phyloP scores from a whole-genome alignment of 1,284 basidiomycete genomes.

The Apiotrichum mycotoxinovorans region DNA sequence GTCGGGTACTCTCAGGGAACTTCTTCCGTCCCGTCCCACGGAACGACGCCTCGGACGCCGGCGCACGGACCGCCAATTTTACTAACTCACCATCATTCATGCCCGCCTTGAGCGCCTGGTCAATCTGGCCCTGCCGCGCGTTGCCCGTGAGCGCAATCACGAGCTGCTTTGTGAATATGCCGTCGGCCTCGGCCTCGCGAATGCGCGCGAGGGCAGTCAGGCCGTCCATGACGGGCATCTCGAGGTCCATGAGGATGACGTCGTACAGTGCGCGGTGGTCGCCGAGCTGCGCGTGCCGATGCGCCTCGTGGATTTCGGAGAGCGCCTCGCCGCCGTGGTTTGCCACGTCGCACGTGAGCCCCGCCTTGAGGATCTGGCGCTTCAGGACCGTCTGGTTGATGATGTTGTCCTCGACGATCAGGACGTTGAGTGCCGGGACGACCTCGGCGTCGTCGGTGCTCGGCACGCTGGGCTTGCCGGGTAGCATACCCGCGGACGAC shows the following conservation, averaged over 20 bases:
- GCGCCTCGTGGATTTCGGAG: background rate
- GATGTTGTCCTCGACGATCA: constrained; percentile 44
- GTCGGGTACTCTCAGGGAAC: too few species aligned
- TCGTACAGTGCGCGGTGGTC: constrained; percentile 12
- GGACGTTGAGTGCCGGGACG: constrained; percentile 8
- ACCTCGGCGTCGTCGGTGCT: background rate
- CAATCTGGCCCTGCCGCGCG: constrained; percentile 38
- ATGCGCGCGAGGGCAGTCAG: constrained; percentile 40
- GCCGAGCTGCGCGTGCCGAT: background rate
- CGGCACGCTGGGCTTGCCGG: too few species aligned
- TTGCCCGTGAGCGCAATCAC: constrained; percentile 48
- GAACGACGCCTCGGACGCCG: too few species aligned
- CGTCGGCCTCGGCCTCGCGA: constrained; percentile 35
- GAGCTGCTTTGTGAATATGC: constrained; percentile 21
- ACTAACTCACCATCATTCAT: constrained; percentile 31
- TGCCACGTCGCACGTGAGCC: constrained; percentile 35
- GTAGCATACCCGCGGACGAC: too few species aligned
- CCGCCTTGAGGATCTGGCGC: constrained; percentile 42
- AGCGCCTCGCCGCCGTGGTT: constrained; percentile 46
- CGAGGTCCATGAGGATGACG: constrained; percentile 30
- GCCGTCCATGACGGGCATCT: constrained; percentile 48
- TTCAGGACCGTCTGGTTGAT: constrained; percentile 48
- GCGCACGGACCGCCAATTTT: background rate
- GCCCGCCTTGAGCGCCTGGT: constrained; percentile 27
- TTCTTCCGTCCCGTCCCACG: too few species aligned